Evolutionary conservation across 2,329 filamentous ascomycete species (phyloP).

Genomic region (Exophiala viscosa): DNA sequence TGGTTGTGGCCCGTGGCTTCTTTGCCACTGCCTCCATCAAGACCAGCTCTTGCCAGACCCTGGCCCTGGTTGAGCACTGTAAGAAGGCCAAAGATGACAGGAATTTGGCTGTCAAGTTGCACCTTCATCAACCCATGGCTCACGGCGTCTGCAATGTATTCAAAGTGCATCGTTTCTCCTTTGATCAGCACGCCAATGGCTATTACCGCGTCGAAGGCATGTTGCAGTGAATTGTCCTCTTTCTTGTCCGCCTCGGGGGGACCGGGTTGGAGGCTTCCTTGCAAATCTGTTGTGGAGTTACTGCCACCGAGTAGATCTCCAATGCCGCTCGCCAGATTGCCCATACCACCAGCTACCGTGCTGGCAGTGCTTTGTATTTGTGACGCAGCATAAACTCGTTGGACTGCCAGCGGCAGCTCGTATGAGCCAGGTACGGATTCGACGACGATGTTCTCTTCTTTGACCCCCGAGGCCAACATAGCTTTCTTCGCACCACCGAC

Average conservation of each 20-base stretch:
- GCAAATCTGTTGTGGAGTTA: conserved; percentile 63
- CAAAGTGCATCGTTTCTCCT: conserved; percentile 98
- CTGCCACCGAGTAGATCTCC: conserved; percentile 71
- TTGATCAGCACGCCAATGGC: conserved; percentile 96
- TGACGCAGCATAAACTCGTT: conserved; percentile 81
- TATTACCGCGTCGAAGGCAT: conserved; percentile 83
- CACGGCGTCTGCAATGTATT: conserved; percentile 92
- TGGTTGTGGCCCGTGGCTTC: conserved; percentile 71
- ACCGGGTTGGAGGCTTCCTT: conserved; percentile 31
- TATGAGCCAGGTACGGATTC: conserved; percentile 91
- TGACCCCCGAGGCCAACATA: conserved; percentile 74
- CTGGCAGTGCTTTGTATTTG: conserved; percentile 68
- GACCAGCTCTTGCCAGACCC: conserved; percentile 76
- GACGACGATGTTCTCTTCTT: conserved; percentile 79
- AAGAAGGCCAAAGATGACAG: conserved; percentile 86
- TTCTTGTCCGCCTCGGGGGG: conserved; percentile 35
- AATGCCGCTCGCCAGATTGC: conserved; percentile 60
- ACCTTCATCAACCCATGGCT: conserved; percentile 92
- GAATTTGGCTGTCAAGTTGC: conserved; percentile 81
- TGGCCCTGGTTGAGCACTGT: conserved; percentile 88
- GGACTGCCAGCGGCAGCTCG: conserved; percentile 87
- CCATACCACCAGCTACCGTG: conserved; percentile 25
- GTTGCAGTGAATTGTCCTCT: conserved; percentile 30
- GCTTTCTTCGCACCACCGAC: conserved; percentile 75
- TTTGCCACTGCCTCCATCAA: conserved; percentile 49